Evolutionary conservation across 208 protist genomes (phyloP).

Genomic region (Trypanosoma theileri): DNA sequence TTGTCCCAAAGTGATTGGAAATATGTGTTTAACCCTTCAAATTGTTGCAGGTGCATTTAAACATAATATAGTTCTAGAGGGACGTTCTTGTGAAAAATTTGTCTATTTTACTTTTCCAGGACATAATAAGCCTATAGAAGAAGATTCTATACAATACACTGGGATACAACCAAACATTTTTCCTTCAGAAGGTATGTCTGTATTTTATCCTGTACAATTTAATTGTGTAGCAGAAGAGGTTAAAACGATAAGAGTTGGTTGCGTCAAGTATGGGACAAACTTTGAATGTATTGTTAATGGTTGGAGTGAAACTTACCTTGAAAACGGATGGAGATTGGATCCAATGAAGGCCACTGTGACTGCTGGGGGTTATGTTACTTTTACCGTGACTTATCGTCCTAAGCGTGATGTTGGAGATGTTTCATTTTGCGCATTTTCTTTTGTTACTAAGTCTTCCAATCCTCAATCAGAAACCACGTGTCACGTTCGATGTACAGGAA

Average conservation of each 20-base stretch:
- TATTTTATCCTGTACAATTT: constrained; percentile 38
- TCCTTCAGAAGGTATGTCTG: constrained; percentile 15
- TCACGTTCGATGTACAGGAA: constrained; percentile 46
- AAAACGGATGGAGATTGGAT: constrained; percentile 43
- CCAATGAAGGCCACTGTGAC: constrained; percentile 27
- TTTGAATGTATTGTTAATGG: constrained; percentile 46
- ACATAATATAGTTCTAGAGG: constrained; percentile 36
- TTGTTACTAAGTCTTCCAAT: constrained; percentile 19
- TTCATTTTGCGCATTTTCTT: constrained; percentile 31
- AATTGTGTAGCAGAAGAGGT: constrained; percentile 42
- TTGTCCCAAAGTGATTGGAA: constrained; percentile 33
- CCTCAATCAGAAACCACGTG: constrained; percentile 15
- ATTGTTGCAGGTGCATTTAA: constrained; percentile 44
- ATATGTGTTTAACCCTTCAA: constrained; percentile 17
- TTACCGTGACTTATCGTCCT: constrained; percentile 30
- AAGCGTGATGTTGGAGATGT: constrained; percentile 24
- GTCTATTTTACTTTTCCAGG: constrained; percentile 43
- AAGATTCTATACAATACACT: constrained; percentile 1
- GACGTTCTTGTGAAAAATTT: constrained; percentile 26
- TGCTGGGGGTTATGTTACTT: constrained; percentile 20
- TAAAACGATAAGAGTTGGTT: constrained; percentile 47
- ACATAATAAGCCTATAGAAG: neutral
- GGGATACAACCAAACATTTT: constrained; percentile 11
- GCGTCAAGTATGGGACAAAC: constrained; percentile 38
- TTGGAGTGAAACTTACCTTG: constrained; percentile 44